A percentile compares a stretch with the other conserved stretches of the same genome.
Conservation (phyloP, 306 rosid species). For the Ceratonia siliqua region DNA sequence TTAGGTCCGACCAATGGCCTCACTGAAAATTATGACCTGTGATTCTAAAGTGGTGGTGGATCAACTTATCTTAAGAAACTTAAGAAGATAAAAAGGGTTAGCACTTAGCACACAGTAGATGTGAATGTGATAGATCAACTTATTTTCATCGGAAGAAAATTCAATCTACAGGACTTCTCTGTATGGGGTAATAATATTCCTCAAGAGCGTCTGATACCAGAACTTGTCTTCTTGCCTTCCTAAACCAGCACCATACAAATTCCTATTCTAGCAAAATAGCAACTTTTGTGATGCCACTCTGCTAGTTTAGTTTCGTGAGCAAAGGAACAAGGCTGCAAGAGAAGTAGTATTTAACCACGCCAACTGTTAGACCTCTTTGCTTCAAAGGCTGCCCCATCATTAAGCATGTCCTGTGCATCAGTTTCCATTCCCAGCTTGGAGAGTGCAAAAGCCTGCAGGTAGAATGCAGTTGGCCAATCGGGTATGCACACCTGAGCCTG, state of each 20-base stretch:
- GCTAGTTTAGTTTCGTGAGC: conserved; percentile 37
- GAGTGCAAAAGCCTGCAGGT: conserved; percentile 87
- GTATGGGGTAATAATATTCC: conserved; percentile 27
- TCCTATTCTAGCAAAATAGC: conserved; percentile 44
- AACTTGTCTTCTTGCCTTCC: conserved; percentile 36
- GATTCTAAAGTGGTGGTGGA: too few relatives aligned
- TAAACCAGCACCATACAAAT: conserved; percentile 38
- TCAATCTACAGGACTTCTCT: conserved; percentile 34
- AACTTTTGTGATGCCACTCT: conserved; percentile 31
- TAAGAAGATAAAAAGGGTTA: background rate
- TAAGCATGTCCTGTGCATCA: conserved; percentile 95
- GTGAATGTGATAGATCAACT: conserved; percentile 24
- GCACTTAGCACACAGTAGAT: background rate
- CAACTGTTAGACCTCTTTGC: conserved; percentile 73
- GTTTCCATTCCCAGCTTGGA: conserved; percentile 96
- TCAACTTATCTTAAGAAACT: too few relatives aligned
- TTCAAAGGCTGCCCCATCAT: conserved; percentile 83
- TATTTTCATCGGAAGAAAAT: conserved; percentile 44
- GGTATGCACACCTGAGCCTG: conserved; percentile 93
- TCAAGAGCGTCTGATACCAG: conserved; percentile 26
- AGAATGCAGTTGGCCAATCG: conserved; percentile 96
- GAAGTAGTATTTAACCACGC: conserved; percentile 47
- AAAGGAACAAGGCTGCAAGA: conserved; percentile 15
- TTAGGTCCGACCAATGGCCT: too few relatives aligned
- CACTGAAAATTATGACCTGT: too few relatives aligned